These are phyloP conservation scores for Galeopsis tetrahit DNA, from an alignment of 257 asterid genomes.

Conservation along the genomic window DNA sequence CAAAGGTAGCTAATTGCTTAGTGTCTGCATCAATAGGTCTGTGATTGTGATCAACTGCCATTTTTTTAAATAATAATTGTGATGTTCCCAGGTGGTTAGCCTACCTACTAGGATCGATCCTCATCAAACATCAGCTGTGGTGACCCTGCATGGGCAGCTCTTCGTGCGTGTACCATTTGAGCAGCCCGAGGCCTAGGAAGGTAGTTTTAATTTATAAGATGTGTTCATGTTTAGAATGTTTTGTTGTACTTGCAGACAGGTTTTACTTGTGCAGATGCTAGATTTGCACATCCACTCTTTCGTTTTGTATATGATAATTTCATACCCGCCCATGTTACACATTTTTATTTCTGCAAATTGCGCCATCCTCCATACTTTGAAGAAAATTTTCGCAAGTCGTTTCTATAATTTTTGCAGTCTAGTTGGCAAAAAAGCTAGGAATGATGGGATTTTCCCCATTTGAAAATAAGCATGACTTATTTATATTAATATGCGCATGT, in stretches of 20 bases:
- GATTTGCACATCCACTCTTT: constrained; percentile 3
- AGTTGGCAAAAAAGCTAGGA: not conserved
- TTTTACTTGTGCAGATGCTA: not conserved
- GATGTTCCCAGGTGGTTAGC: constrained; percentile 70
- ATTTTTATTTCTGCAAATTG: constrained; percentile 14
- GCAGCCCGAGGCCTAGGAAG: constrained; percentile 53
- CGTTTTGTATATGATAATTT: constrained; percentile 22
- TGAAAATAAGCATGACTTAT: not conserved
- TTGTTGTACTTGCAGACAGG: not conserved
- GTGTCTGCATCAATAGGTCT: not conserved
- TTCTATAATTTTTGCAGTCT: not conserved
- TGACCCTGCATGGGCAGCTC: constrained; percentile 89
- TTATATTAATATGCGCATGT: no score
- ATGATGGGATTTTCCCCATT: not conserved
- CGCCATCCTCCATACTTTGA: not conserved
- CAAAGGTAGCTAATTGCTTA: not conserved
- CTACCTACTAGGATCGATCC: constrained; percentile 95
- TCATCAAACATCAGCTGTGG: constrained; percentile 93
- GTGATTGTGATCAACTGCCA: not conserved
- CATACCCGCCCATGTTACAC: no score
- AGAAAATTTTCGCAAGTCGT: not conserved
- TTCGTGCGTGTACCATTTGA: constrained; percentile 94
- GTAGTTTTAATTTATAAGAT: constrained; percentile 13
- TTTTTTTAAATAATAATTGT: not conserved
- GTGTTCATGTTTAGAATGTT: not conserved